Base-by-base conservation (phyloP, 805 yeast species). In the Candida alai region DNA sequence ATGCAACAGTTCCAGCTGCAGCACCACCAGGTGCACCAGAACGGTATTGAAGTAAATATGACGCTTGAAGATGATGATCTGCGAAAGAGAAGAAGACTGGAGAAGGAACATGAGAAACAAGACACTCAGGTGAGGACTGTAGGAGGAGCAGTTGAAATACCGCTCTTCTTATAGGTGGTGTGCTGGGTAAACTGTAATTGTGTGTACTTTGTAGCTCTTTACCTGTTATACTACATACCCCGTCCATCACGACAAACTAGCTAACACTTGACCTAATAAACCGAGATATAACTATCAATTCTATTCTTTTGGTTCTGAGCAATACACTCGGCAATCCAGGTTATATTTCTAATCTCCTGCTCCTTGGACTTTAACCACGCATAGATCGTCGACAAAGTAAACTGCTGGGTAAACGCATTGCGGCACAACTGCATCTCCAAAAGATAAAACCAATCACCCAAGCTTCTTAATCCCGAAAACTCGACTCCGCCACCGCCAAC, bases 241-340 rank as follows among this genome's bases (percentile, higher is more conserved):
- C 24, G 24, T n/a, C 13, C 11, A 24, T n/a, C n/a, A n/a, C n/a
- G n/a, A n/a, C n/a, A n/a, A n/a, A n/a, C n/a, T n/a, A n/a, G n/a
- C n/a, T n/a, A n/a, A n/a, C n/a, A n/a, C n/a, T n/a, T n/a, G 8
- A 14, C 6, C 34, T 66, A 88, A 49, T 80, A 87, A 25, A 90
- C 96, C 28, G 94, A 70, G 41, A 94, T 88, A 58, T 88, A 94
- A 59, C 85, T 86, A 50, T 83, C 80, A 46, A 93, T 86, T 60
- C 96, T 78, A 56, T 86, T 94, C 67, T 88, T 86, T 71, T 93
- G 99, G 58, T 88, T 89, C 62, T 94, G 98, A 20, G 97, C 96
- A 66, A 93, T 93, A 70, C 99, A 93, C 67, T 93, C 99, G 32
- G 97, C 96, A 37, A 93, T 90, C 99, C 99, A 93, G n/a, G 97